A percentile compares a stretch with the other conserved stretches of the same genome.
phyloP scores from a whole-genome alignment of 2,329 filamentous ascomycete species.

The Huntiella omanensis region DNA sequence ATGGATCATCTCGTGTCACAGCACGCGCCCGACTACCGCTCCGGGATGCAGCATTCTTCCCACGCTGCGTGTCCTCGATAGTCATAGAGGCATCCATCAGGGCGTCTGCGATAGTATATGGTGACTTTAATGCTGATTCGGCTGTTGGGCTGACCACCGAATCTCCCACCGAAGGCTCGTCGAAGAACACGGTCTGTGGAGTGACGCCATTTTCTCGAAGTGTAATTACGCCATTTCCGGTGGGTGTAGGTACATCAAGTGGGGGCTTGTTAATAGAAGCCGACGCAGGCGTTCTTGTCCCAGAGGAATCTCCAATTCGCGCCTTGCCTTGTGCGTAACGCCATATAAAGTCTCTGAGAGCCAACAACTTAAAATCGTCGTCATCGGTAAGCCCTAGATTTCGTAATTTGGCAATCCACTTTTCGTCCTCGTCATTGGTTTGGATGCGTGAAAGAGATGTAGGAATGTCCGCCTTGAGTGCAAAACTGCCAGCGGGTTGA shows the following conservation, averaged over 20 bases:
- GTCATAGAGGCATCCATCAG: slow-evolving; percentile 81
- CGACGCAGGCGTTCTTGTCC: slow-evolving; percentile 15
- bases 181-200: slow-evolving; percentile 82
- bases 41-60: slow-evolving; percentile 27
- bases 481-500: slow-evolving; percentile 29
- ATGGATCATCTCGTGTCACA: slow-evolving; percentile 3
- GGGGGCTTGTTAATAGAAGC: slow-evolving; percentile 21
- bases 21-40: slow-evolving; percentile 6
- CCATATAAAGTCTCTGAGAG: slow-evolving; percentile 81
- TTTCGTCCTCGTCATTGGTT: slow-evolving; percentile 82
- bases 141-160: slow-evolving; percentile 14
- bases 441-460: slow-evolving; percentile 42
- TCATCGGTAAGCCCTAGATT: slow-evolving; percentile 67
- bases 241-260: slow-evolving; percentile 53
- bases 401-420: slow-evolving; percentile 71
- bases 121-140: slow-evolving; percentile 19
- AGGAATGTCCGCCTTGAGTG: slow-evolving; percentile 33
- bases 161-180: slow-evolving; percentile 33
- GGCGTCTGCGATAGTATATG: slow-evolving; percentile 76
- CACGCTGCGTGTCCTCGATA: slow-evolving; percentile 44
- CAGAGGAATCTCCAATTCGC: slow-evolving; percentile 25
- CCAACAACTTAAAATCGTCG: slow-evolving; percentile 78
- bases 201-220: slow-evolving; percentile 32
- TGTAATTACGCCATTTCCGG: slow-evolving; percentile 22
- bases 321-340: slow-evolving; percentile 55